phyloP scores from a whole-genome alignment of 1,284 basidiomycete genomes.

The Papiliotrema flavescens region DNA sequence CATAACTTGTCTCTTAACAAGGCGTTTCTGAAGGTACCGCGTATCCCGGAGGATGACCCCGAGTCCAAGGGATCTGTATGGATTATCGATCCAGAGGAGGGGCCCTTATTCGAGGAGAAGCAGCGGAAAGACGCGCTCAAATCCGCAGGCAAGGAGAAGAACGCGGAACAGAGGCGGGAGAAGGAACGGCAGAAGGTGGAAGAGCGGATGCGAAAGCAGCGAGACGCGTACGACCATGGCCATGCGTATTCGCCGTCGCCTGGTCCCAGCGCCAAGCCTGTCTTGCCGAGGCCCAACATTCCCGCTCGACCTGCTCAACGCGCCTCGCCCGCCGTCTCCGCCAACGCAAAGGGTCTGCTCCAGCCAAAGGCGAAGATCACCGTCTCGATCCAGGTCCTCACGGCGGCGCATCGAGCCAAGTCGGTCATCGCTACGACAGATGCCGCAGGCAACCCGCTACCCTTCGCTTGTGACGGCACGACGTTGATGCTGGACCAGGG shows the following conservation, averaged over 20 bases:
- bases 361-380: constrained; percentile 39
- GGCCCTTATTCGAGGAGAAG: constrained; percentile 47
- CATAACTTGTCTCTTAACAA: constrained; percentile 49
- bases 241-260: not conserved
- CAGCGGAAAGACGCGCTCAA: constrained; percentile 42
- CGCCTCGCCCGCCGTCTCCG: constrained; percentile 3
- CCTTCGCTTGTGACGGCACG: constrained; percentile 44
- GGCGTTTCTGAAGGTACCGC: constrained; percentile 51
- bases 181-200: constrained; percentile 37
- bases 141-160: constrained; percentile 44
- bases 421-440: constrained; percentile 39
- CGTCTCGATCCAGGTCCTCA: constrained; percentile 40
- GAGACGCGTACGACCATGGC: constrained; percentile 16
- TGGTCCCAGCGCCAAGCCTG: constrained; percentile 16
- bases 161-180: constrained; percentile 40
- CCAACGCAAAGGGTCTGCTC: constrained; percentile 30
- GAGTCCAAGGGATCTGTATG: constrained; percentile 81
- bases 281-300: constrained; percentile 1
- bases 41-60: constrained; percentile 73
- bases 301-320: constrained; percentile 8
- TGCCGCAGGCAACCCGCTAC: constrained; percentile 33
- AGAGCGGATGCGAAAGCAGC: constrained; percentile 32
- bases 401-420: constrained; percentile 36
- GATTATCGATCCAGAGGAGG: constrained; percentile 69
- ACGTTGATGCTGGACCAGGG: constrained; percentile 37